Evolutionary conservation across 2,329 filamentous ascomycete genomes (phyloP).

Genomic region (Arthrobotrys iridis): DNA sequence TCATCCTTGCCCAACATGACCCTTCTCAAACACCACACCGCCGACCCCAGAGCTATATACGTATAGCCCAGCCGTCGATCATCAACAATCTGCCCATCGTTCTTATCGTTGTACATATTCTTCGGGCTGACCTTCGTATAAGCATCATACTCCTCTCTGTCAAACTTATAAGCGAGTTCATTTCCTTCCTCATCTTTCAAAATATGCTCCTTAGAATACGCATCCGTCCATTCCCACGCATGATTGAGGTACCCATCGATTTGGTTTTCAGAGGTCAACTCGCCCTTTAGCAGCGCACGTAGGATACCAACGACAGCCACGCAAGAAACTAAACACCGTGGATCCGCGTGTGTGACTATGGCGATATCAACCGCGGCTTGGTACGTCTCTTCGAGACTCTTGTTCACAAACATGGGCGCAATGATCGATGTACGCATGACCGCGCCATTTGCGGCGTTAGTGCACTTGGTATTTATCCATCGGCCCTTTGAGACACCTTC

Average conservation of each 20-base stretch:
- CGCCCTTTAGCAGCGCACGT: slow-evolving; percentile 64
- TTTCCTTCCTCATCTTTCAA: slow-evolving; percentile 58
- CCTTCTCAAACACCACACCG: slow-evolving; percentile 63
- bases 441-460: slow-evolving; percentile 66
- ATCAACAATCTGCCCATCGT: slow-evolving; percentile 64
- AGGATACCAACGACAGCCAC: slow-evolving; percentile 65
- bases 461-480: slow-evolving; percentile 63
- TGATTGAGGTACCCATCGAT: slow-evolving; percentile 63
- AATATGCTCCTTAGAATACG: slow-evolving; percentile 62
- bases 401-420: slow-evolving; percentile 64
- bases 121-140: slow-evolving; percentile 60
- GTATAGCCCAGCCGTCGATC: slow-evolving; percentile 67
- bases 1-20: slow-evolving; percentile 61
- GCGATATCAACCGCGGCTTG: slow-evolving; percentile 63
- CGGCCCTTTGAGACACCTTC: slow-evolving; percentile 61
- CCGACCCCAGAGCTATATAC: slow-evolving; percentile 67
- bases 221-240: slow-evolving; percentile 62
- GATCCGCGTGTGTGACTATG: slow-evolving; percentile 66
- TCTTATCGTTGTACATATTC: slow-evolving; percentile 54
- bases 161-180: slow-evolving; percentile 59
- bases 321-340: slow-evolving; percentile 66
- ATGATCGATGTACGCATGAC: slow-evolving; percentile 68
- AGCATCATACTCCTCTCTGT: slow-evolving; percentile 62
- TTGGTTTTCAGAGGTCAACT: slow-evolving; percentile 62
- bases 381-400: slow-evolving; percentile 64